Evolutionary conservation across 805 yeast species (phyloP), one percentile per base, ranked within the genome.

Genomic region (Lachancea fermentati): DNA sequence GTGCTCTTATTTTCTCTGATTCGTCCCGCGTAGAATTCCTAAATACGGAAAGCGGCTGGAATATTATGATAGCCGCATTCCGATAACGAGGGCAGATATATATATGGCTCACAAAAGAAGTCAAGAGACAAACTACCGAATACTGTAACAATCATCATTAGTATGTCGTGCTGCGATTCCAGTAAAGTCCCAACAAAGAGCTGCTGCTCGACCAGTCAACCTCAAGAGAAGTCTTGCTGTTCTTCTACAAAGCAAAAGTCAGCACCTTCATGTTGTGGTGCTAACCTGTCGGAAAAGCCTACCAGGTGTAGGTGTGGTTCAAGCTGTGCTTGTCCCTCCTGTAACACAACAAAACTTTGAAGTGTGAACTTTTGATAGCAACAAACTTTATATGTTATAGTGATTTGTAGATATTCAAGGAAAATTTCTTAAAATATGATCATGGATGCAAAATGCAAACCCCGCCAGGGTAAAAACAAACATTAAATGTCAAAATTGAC

Each of bases 251-350:
- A 19, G 13, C 12, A 8, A 7, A 7, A 19, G 11, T 11, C 9
- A 24, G 11, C 32, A 7, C n/a, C 38, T 25, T 34, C 39, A 5
- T 47, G 51, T 24, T 40, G 49, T 33, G 45, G 47, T 12, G 31
- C 33, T 22, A 16, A 39, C 30, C 8, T 34, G 7, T 19, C 40
- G 12, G 41, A 34, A 9, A 34, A 43, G 16, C 36, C 32, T 13
- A 37, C 43, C 7, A 45, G 52, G 38, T 49, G 53, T 29, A 47
- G 42, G 19, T 49, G 53, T 19, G 53, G 53, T 6, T 36, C 49
- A 15, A 32, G 40, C 25, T 49, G 53, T 29, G 41, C 41, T 12
- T 49, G 53, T 34, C 41, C 45, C 5, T 37, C 42, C 22, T 49
- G 53, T 29, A 49, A 49, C 35, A 43, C 45, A 7, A 44, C 48